A percentile compares a stretch with the other conserved stretches of the same genome.
Conservation (phyloP, 257 asterid species). For the Solanum medicagineum region DNA sequence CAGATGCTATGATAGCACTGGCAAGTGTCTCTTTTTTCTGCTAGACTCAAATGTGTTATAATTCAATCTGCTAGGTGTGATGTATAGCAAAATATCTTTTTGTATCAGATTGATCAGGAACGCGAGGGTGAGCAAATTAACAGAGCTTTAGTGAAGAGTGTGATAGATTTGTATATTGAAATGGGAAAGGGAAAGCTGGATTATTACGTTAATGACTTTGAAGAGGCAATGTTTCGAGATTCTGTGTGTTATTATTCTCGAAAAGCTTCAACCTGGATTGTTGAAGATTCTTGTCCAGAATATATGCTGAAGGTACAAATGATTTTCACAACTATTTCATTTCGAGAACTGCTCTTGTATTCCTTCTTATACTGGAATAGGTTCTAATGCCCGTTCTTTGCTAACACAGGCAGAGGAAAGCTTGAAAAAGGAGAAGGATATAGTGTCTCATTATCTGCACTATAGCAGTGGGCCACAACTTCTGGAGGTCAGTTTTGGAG, state of each 20-base stretch:
- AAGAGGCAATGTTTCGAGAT: slow-evolving; percentile 38
- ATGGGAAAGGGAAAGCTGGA: slow-evolving; percentile 63
- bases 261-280: slow-evolving; percentile 57
- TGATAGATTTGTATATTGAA: slow-evolving; percentile 51
- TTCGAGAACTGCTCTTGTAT: not conserved
- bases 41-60: not conserved
- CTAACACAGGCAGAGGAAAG: slow-evolving; percentile 48
- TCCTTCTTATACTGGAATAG: not conserved
- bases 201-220: slow-evolving; percentile 40
- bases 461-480: slow-evolving; percentile 40
- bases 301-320: slow-evolving; percentile 36
- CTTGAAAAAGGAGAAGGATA: slow-evolving; percentile 40
- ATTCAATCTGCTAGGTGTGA: not conserved
- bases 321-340: not conserved
- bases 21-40: not conserved
- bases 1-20: slow-evolving; percentile 8
- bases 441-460: slow-evolving; percentile 49
- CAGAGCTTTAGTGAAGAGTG: slow-evolving; percentile 36
- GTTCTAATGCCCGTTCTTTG: slow-evolving; percentile 2
- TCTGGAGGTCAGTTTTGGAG: slow-evolving; percentile 43
- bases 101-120: slow-evolving; percentile 47
- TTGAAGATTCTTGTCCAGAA: slow-evolving; percentile 58
- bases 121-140: slow-evolving; percentile 65
- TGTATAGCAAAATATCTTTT: not conserved
- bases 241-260: slow-evolving; percentile 51